A percentile compares a stretch with the other conserved stretches of the same genome.
phyloP scores from a whole-genome alignment of 2,329 filamentous ascomycete species.

The Diaporthe sp. region DNA sequence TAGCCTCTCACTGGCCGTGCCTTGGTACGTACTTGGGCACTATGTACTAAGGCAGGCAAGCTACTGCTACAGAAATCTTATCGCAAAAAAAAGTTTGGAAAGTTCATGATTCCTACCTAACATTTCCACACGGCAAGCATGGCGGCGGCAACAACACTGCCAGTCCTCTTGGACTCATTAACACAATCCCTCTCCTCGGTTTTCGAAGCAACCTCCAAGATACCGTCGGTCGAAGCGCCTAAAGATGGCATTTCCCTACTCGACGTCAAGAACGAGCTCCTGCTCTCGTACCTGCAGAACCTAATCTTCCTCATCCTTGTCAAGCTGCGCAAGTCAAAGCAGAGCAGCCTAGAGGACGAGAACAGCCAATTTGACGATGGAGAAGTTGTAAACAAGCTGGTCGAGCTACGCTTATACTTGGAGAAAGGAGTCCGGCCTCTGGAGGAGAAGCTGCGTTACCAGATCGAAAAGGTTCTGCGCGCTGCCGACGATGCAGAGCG shows the following conservation, averaged over 20 bases:
- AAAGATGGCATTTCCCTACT: slow-evolving; percentile 93
- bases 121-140: slow-evolving; percentile 41
- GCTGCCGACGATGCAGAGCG: slow-evolving; percentile 82
- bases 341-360: slow-evolving; percentile 46
- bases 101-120: background rate
- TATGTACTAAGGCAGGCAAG: slow-evolving; percentile 2
- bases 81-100: slow-evolving; percentile 34
- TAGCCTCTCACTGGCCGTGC: background rate
- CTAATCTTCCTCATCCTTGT: slow-evolving; percentile 89
- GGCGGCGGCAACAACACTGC: slow-evolving; percentile 48
- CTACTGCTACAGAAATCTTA: background rate
- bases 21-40: too few species aligned
- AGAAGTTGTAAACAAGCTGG: slow-evolving; percentile 85
- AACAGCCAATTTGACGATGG: slow-evolving; percentile 63
- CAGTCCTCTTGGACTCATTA: slow-evolving; percentile 68
- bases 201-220: slow-evolving; percentile 75
- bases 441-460: slow-evolving; percentile 92
- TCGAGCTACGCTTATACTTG: slow-evolving; percentile 90
- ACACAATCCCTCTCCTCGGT: slow-evolving; percentile 73
- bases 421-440: slow-evolving; percentile 93
- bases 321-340: slow-evolving; percentile 75
- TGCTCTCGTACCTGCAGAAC: slow-evolving; percentile 95
- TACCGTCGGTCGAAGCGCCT: slow-evolving; percentile 76
- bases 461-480: slow-evolving; percentile 94
- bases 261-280: slow-evolving; percentile 96